Conservation (phyloP, 495 filamentous ascomycete species). For the Neurospora sp. region DNA sequence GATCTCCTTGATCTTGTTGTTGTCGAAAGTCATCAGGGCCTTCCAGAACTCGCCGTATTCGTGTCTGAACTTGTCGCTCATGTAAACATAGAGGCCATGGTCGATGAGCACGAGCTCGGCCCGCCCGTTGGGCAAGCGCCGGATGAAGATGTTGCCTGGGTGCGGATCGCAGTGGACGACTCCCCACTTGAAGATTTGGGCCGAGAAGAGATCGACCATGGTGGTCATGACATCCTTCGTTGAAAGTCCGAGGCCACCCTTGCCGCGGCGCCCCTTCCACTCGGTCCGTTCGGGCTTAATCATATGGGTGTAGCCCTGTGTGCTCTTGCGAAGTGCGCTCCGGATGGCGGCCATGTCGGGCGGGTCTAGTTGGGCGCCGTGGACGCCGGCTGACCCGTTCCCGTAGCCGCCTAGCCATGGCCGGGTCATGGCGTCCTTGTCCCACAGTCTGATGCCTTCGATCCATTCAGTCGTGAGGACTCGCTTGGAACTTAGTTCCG, state of each 20-base stretch:
- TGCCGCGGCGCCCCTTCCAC: conserved; percentile 62
- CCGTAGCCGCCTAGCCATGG: conserved; percentile 70
- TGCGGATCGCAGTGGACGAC: conserved; percentile 92
- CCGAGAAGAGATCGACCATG: conserved; percentile 89
- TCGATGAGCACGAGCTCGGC: conserved; percentile 92
- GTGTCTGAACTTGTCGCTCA: conserved; percentile 72
- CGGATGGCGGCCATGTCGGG: conserved; percentile 33
- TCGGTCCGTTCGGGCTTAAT: conserved; percentile 70
- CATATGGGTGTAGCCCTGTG: conserved; percentile 30
- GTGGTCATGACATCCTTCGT: conserved; percentile 86
- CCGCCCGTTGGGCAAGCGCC: conserved; percentile 68
- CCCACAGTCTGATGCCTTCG: conserved; percentile 84
- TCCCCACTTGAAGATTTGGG: conserved; percentile 95
- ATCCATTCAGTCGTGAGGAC: conserved; percentile 97
- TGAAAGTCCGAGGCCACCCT: conserved; percentile 72
- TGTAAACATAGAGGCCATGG: conserved; percentile 89
- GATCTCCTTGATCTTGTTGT: conserved; percentile 59
- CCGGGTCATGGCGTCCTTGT: conserved; percentile 64
- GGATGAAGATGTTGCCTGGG: conserved; percentile 93
- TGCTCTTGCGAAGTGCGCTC: conserved; percentile 30
- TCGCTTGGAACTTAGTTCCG: conserved; percentile 69
- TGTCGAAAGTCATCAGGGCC: conserved; percentile 86
- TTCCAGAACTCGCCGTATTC: conserved; percentile 94
- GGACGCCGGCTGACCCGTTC: conserved; percentile 65
- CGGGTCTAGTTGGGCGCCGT: conserved; percentile 53